Evolutionary conservation across 352 stramenopile genomes (phyloP).

Genomic region (Globisporangium nunn): DNA sequence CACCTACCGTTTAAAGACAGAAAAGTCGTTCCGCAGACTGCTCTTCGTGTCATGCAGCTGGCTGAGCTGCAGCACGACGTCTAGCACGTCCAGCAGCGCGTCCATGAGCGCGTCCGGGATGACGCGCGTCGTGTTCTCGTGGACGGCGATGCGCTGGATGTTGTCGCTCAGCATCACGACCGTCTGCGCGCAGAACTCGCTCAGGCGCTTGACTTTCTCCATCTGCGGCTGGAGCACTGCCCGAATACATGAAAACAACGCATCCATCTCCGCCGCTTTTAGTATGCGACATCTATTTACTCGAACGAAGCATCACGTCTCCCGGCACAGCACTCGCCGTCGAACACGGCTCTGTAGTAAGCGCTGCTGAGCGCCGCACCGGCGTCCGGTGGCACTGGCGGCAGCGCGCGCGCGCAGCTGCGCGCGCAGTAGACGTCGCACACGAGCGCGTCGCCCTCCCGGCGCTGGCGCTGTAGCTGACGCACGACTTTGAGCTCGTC

Average conservation of each 20-base stretch:
- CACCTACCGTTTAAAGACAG: constrained; percentile 57
- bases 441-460: constrained; percentile 28
- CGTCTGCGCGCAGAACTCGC: constrained; percentile 47
- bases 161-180: constrained; percentile 62
- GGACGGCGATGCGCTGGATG: constrained; percentile 55
- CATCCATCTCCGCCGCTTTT: no score
- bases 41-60: constrained; percentile 62
- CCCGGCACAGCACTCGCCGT: neutral
- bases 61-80: constrained; percentile 58
- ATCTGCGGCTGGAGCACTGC: constrained; percentile 60
- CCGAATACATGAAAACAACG: neutral
- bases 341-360: constrained; percentile 45
- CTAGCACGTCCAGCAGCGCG: constrained; percentile 47
- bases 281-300: no score
- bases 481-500: constrained; percentile 61
- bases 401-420: constrained; percentile 49
- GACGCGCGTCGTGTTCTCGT: constrained; percentile 55
- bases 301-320: no score
- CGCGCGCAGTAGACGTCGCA: constrained; percentile 48
- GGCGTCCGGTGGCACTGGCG: constrained; percentile 18
- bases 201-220: constrained; percentile 43
- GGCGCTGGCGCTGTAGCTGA: constrained; percentile 33
- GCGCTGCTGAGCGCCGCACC: constrained; percentile 14
- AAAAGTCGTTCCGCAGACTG: constrained; percentile 69
- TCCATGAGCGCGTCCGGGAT: constrained; percentile 60